phyloP scores from a whole-genome alignment of 2,329 filamentous ascomycete genomes.

The Neofusicoccum umdonicola region DNA sequence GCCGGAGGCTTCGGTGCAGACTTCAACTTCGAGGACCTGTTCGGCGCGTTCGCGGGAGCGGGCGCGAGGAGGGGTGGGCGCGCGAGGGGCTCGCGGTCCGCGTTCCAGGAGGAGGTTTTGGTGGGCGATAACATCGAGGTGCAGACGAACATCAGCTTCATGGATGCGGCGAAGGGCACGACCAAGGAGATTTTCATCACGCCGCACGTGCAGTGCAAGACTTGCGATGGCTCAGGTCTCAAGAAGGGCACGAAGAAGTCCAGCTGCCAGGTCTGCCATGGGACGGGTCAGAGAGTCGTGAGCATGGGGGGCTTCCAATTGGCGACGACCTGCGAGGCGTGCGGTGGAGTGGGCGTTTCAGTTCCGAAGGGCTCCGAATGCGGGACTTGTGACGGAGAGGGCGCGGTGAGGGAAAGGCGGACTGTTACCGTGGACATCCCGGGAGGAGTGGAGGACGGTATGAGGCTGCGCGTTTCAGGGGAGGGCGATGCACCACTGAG shows the following conservation, averaged over 20 bases:
- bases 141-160: slow-evolving; percentile 87
- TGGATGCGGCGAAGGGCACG: slow-evolving; percentile 91
- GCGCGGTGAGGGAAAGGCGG: slow-evolving; percentile 78
- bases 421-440: slow-evolving; percentile 89
- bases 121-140: slow-evolving; percentile 97
- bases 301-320: slow-evolving; percentile 96
- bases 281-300: slow-evolving; percentile 82
- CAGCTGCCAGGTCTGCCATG: slow-evolving; percentile 76
- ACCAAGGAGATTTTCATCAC: slow-evolving; percentile 85
- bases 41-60: slow-evolving; percentile 75
- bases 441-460: slow-evolving; percentile 92
- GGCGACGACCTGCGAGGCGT: slow-evolving; percentile 81
- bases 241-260: slow-evolving; percentile 74
- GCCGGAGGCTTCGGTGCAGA: slow-evolving; percentile 69
- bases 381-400: slow-evolving; percentile 73
- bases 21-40: slow-evolving; percentile 96
- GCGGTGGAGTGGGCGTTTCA: slow-evolving; percentile 72
- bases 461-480: slow-evolving; percentile 80
- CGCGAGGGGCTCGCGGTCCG: slow-evolving; percentile 56
- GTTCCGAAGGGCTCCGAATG: slow-evolving; percentile 82
- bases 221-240: slow-evolving; percentile 79
- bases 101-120: slow-evolving; percentile 76
- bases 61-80: slow-evolving; percentile 44
- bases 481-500: slow-evolving; percentile 85
- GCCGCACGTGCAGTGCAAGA: slow-evolving; percentile 75